Percentiles rank a stretch among this genome's conserved stretches.
phyloP scores from a whole-genome alignment of 1,284 basidiomycete genomes.

The Ustilago lituana region DNA sequence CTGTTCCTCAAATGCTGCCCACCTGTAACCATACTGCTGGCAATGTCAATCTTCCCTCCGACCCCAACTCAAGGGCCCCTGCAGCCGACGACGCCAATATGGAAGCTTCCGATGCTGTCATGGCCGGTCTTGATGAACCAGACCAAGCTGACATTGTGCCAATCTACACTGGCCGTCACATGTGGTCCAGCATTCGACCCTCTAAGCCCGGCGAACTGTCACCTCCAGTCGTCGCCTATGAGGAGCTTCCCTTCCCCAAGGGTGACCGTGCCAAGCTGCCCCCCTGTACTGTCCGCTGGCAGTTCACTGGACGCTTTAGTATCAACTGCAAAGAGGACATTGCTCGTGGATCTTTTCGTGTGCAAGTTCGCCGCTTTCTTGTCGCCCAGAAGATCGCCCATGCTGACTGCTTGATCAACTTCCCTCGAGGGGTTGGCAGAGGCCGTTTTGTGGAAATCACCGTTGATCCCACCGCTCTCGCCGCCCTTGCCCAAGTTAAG shows the following conservation, averaged over 20 bases:
- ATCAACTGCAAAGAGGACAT: neutral
- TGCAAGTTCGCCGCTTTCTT: neutral
- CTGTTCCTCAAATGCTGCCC: too few relatives aligned
- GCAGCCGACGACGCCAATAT: too few relatives aligned
- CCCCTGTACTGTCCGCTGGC: slow-evolving; percentile 2
- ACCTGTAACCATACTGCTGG: too few relatives aligned
- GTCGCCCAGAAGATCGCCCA: neutral
- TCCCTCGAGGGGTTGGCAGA: neutral
- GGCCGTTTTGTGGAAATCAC: neutral
- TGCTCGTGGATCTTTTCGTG: neutral
- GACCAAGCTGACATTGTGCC: too few relatives aligned
- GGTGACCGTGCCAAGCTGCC: neutral
- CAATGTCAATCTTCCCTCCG: too few relatives aligned
- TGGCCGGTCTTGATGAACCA: too few relatives aligned
- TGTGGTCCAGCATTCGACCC: too few relatives aligned
- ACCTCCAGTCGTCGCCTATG: neutral
- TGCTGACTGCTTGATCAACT: neutral
- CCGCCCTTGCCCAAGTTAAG: neutral
- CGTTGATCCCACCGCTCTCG: neutral
- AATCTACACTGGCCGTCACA: too few relatives aligned
- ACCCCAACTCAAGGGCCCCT: too few relatives aligned
- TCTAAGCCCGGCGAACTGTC: too few relatives aligned
- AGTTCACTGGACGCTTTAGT: neutral
- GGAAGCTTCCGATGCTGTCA: too few relatives aligned
- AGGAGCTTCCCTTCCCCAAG: neutral